These are phyloP conservation scores for Rhipidocladum racemiflorum DNA, from an alignment of 176 grass and related monocot genomes.

Conservation along the genomic window DNA sequence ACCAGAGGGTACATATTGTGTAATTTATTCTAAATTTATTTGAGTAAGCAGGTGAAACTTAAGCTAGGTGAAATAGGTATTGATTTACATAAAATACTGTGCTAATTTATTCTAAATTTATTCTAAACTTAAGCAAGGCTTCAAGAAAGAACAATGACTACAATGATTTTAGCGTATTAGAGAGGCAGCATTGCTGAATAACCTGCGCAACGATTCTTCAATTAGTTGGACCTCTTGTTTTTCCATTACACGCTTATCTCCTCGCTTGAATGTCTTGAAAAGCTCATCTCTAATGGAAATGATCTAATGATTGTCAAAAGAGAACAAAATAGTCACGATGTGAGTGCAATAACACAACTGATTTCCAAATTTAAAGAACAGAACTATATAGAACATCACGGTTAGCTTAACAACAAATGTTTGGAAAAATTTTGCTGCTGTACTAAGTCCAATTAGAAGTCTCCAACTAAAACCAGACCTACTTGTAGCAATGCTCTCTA, in stretches of 20 bases:
- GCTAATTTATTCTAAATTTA: too few species aligned
- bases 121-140: too few species aligned
- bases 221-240: conserved; percentile 77
- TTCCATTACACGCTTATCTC: conserved; percentile 89
- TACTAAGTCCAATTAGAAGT: not conserved
- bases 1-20: not conserved
- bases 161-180: conserved; percentile 16
- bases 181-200: conserved; percentile 5
- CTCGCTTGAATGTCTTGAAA: conserved; percentile 90
- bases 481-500: not conserved
- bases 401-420: not conserved
- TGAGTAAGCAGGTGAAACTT: conserved; percentile 18
- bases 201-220: conserved; percentile 83
- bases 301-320: conserved; percentile 55
- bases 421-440: not conserved
- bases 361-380: conserved; percentile 21
- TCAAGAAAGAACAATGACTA: not conserved
- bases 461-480: not conserved
- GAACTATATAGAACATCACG: not conserved
- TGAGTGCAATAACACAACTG: conserved; percentile 7
- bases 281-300: conserved; percentile 91
- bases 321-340: conserved; percentile 20
- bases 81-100: not conserved
- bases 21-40: conserved; percentile 14
- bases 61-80: not conserved